Conservation (phyloP, 1,284 basidiomycete genomes). For the Microbotryum silenes-acaulis region DNA sequence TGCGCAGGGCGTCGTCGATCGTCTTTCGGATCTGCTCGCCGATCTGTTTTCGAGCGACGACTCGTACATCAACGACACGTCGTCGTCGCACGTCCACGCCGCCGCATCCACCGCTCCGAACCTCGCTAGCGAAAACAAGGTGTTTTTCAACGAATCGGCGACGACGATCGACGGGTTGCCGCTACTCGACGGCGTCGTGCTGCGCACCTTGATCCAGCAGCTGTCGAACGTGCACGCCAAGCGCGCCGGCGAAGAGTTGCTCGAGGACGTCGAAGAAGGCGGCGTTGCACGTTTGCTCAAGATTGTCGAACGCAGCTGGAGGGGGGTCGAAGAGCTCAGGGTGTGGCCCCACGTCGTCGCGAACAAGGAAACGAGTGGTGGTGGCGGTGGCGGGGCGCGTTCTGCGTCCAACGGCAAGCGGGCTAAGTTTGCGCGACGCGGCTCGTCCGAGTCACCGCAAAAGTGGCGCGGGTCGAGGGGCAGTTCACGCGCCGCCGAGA, state of each 20-base stretch:
- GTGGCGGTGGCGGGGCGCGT: slow-evolving; percentile 4
- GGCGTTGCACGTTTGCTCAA: slow-evolving; percentile 60
- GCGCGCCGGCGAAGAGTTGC: slow-evolving; percentile 17
- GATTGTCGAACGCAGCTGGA: slow-evolving; percentile 66
- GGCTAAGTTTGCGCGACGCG: background rate
- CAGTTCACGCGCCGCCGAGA: slow-evolving; percentile 36
- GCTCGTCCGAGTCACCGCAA: slow-evolving; percentile 7
- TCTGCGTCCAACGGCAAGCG: background rate
- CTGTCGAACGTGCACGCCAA: slow-evolving; percentile 1
- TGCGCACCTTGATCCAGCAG: slow-evolving; percentile 8
- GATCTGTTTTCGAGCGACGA: slow-evolving; percentile 28
- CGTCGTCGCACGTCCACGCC: slow-evolving; percentile 2
- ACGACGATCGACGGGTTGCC: slow-evolving; percentile 4
- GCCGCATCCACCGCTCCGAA: background rate
- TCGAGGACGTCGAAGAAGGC: slow-evolving; percentile 53
- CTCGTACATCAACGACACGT: slow-evolving; percentile 21
- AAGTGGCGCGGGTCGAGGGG: slow-evolving; percentile 40
- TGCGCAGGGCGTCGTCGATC: slow-evolving; percentile 9
- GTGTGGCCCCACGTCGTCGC: slow-evolving; percentile 51
- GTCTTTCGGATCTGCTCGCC: slow-evolving; percentile 11
- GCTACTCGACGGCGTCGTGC: slow-evolving; percentile 10
- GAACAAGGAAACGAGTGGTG: slow-evolving; percentile 21
- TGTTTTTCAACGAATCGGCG: slow-evolving; percentile 12
- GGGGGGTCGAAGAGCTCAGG: slow-evolving; percentile 60
- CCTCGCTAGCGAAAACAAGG: background rate